These are phyloP conservation scores for Parastagonospora avenae DNA, from an alignment of 2,329 filamentous ascomycete genomes.

Conservation along the genomic window DNA sequence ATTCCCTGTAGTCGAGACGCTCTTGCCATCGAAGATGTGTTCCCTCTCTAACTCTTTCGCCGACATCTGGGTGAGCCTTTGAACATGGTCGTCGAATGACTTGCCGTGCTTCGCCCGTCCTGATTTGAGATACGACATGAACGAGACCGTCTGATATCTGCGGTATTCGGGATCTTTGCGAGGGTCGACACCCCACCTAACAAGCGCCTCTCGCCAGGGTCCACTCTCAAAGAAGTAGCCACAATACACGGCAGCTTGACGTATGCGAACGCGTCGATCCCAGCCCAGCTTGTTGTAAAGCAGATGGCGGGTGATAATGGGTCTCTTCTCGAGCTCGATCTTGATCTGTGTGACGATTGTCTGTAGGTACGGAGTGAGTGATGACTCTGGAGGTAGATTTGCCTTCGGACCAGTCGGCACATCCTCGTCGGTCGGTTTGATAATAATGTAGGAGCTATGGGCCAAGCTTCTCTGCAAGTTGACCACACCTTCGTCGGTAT, in stretches of 20 bases:
- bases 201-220: conserved; percentile 86
- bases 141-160: conserved; percentile 77
- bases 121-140: conserved; percentile 39
- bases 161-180: conserved; percentile 76
- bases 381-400: conserved; percentile 57
- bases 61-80: conserved; percentile 27
- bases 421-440: conserved; percentile 64
- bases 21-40: conserved; percentile 83
- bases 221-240: conserved; percentile 93
- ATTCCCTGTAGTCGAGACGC: conserved; percentile 78
- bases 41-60: conserved; percentile 30
- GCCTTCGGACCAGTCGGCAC: conserved; percentile 67
- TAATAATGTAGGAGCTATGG: conserved; percentile 52
- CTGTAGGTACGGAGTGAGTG: conserved; percentile 63
- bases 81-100: conserved; percentile 32
- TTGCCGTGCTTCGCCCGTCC: conserved; percentile 31
- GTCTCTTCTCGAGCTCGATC: conserved; percentile 71
- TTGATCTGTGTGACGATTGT: conserved; percentile 68
- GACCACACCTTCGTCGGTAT: conserved; percentile 49
- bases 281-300: conserved; percentile 72
- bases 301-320: conserved; percentile 85
- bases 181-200: conserved; percentile 86
- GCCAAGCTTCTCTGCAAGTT: conserved; percentile 36
- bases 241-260: conserved; percentile 79
- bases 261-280: conserved; percentile 62